Base-by-base conservation (phyloP, 208 protist species). In the Trypanosoma congolense region DNA sequence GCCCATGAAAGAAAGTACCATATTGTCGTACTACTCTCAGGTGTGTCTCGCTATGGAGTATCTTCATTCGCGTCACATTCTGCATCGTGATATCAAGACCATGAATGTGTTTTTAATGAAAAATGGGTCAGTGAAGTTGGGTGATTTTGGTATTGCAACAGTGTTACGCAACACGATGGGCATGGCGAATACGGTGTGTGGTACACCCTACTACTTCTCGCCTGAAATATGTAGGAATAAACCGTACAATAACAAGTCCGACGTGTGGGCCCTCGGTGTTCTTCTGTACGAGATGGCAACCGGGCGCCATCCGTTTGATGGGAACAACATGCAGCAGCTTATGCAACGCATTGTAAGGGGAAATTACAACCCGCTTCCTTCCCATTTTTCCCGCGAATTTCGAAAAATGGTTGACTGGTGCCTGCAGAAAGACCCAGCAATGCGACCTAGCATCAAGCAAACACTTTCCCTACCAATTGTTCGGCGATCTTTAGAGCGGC, bases 241-340 rank as follows among this genome's bases (percentile, higher is more conserved):
- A 53, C 91, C 92, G 30, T 98, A 98, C 76, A 97, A 98, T 69
- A 93, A 97, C 64, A 97, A 97, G 65, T 90, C 76, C 45, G 96
- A 98, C 75, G 92, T 98, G 19, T 98, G 96, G 95, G 84, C 93
- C 1, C 71, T 96, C 36, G 90, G 90, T 26, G 82, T 92, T 16
- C 59, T 96, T 24, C 57, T 96, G 16, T 96, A 96, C 66, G 87
- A 96, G 67, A 77, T 86, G 47, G 84, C 83, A 18, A 90, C 84
- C 16, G 81, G 83, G 0, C 67, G 75, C 9, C 95, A 98, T 53
- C 87, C 95, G 0, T 98, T 97, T 53, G 92, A 98, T 50, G 92
- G 85, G 2, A 84, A 74, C 26, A 96, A 80, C 66, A 95, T 98
- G 90, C 92, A 96, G 30, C 83, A 92, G 53, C 77, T 98, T 4